These are phyloP conservation scores for Spizellomyces sp. DNA, from an alignment of 192 early-diverging fungal species.

Conservation along the genomic window DNA sequence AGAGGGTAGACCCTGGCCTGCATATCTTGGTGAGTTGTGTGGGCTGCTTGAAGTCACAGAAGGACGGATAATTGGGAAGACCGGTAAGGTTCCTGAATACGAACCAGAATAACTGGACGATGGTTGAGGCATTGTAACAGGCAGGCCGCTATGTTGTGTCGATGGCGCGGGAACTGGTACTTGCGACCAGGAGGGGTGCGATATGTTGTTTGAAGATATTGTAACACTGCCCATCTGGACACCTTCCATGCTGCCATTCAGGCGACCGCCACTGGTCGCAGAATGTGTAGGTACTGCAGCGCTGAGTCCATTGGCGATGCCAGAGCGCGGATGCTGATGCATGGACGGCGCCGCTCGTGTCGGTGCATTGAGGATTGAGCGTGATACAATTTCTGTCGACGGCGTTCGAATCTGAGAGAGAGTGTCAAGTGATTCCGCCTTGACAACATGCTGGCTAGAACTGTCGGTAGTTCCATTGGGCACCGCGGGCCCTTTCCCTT, in stretches of 20 bases:
- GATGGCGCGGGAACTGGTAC: neutral
- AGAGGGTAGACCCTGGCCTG: too few relatives aligned
- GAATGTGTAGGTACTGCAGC: neutral
- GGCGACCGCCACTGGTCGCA: neutral
- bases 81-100: too few relatives aligned
- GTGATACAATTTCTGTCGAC: neutral
- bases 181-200: neutral
- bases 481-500: neutral
- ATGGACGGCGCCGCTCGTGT: neutral
- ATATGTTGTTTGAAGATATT: conserved; percentile 1
- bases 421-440: neutral
- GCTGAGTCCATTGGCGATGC: neutral
- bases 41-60: too few relatives aligned
- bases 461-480: neutral
- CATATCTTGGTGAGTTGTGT: too few relatives aligned
- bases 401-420: too few relatives aligned
- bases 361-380: neutral
- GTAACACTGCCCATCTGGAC: neutral
- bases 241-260: neutral
- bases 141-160: neutral
- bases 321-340: neutral
- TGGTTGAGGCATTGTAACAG: neutral
- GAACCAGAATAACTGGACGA: too few relatives aligned
- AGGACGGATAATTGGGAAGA: too few relatives aligned
- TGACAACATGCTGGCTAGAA: neutral